Conservation (phyloP, 345 rosid species). For the Corymbia maculata region DNA sequence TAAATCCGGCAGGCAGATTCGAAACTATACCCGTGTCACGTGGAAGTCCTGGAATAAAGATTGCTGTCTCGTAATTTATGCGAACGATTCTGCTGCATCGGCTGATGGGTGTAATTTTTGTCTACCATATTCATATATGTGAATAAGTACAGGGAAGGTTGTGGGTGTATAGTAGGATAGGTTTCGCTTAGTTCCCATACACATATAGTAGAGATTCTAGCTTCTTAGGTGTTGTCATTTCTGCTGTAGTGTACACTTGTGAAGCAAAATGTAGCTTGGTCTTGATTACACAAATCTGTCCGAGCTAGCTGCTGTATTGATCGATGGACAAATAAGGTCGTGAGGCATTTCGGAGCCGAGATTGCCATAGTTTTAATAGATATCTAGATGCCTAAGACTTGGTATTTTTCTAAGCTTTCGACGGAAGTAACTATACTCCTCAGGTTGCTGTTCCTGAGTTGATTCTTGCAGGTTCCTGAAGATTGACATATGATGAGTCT, state of each 20-base stretch:
- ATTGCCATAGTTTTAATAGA: background rate
- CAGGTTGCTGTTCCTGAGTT: background rate
- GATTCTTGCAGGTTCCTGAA: background rate
- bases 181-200: slow-evolving; percentile 8
- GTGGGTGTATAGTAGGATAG: slow-evolving; percentile 35
- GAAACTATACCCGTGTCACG: background rate
- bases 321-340: background rate
- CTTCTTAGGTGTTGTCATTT: background rate
- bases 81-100: background rate
- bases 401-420: background rate
- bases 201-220: background rate
- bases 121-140: slow-evolving; percentile 14
- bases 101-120: slow-evolving; percentile 26
- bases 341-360: background rate
- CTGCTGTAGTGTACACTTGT: background rate
- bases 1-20: background rate
- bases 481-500: background rate
- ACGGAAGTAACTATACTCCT: background rate
- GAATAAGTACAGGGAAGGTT: slow-evolving; percentile 24
- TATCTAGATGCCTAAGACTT: background rate
- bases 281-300: background rate
- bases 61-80: background rate
- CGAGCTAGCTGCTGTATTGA: background rate
- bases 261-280: background rate
- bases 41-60: background rate